Base-by-base conservation (phyloP, 495 filamentous ascomycete genomes). In the Penicillium arizonense region DNA sequence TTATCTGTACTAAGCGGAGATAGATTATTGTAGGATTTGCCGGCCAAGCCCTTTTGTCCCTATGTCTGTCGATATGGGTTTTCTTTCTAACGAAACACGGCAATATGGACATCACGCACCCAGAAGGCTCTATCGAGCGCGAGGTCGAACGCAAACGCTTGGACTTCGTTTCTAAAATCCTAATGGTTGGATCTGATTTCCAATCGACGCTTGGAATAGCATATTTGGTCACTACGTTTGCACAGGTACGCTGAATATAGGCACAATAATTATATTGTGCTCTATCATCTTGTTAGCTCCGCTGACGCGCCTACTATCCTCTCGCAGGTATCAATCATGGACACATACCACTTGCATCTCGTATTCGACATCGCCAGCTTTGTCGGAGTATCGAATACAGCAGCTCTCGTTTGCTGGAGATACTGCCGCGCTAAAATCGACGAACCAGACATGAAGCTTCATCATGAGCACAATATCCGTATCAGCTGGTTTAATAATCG, bases 1-100 rank as follows among this genome's bases (percentile, higher is more conserved):
- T 18, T 18, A 18, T 18, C 18, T 18, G 18, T 18, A 20, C 42
- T 55, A 55, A 55, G 45, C 51, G 5, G 7, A 13, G 24, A 3
- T 56, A 72, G 67, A 56, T 70, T 30, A 46, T 72, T 21, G 43
- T 70, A 28, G 63, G 69, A 44, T 66, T 72, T 45, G 60, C 52
- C 33, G 67, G 56, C 16, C 67, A 70, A 16, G 62, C 66, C 46
- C 40, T 51, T 26, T 51, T 65, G 53, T 66, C 63, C 14, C 56
- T 70, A 14, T 52, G 65, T 16, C 59, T 61, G 11, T 69, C 66
- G 4, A 57, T 53, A 34, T 66, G 75, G 73, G 61, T 76, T 47
- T 64, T 76, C 67, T 59, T 75, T 67, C 35, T 74, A 49, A 68
- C 75, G 51, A 60, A 71, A 42, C 64, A 68, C 64, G 68, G 72